phyloP scores from a whole-genome alignment of 164 flowering plant genomes.

The Buxus sempervirens region DNA sequence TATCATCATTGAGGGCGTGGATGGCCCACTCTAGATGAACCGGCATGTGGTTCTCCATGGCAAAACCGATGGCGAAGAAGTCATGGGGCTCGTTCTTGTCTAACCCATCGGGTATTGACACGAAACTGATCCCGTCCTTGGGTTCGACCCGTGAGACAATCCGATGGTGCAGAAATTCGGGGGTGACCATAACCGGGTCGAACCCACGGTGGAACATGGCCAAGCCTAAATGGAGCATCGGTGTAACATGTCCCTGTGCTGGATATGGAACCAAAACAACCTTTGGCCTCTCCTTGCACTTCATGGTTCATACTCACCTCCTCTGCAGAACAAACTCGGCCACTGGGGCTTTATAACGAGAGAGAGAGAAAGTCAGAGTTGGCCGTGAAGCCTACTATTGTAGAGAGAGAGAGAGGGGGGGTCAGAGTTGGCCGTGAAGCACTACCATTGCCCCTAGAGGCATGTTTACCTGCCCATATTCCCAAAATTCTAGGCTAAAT shows the following conservation, averaged over 20 bases:
- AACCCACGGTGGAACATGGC: conserved; percentile 38
- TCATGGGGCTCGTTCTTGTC: conserved; percentile 31
- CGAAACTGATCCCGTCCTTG: conserved; percentile 17
- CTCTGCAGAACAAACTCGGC: neutral
- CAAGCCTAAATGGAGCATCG: conserved; percentile 61
- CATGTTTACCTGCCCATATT: no score
- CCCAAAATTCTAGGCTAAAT: no score
- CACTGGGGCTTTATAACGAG: no score
- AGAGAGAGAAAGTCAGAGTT: no score
- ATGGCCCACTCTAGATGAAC: conserved; percentile 37
- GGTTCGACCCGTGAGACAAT: conserved; percentile 8
- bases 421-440: no score
- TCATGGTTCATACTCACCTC: conserved; percentile 11
- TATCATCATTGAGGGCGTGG: conserved; percentile 16
- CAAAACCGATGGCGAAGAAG: conserved; percentile 48
- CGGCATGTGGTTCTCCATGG: conserved; percentile 77
- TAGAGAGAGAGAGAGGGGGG: no score
- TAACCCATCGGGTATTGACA: conserved; percentile 47
- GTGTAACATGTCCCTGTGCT: conserved; percentile 88
- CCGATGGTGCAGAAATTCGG: conserved; percentile 49
- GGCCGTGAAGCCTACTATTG: no score
- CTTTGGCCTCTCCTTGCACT: conserved; percentile 22
- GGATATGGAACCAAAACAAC: conserved; percentile 78
- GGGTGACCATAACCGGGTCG: conserved; percentile 41
- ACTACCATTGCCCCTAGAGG: no score